phyloP scores from a whole-genome alignment of 805 yeast genomes.

The Wickerhamiella lipophila region DNA sequence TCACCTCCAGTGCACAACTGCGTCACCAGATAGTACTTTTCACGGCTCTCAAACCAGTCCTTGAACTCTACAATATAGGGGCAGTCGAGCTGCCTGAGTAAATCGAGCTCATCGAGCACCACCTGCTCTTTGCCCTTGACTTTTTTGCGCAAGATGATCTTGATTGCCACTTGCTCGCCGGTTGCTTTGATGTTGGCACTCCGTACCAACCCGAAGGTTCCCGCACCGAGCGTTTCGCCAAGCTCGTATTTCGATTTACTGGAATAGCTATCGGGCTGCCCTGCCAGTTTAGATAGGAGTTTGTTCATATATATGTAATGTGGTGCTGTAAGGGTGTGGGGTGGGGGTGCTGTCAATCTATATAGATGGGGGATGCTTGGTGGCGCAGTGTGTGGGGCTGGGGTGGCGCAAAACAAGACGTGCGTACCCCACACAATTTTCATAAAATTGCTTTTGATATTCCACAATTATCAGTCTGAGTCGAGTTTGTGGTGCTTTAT shows the following conservation, averaged over 20 bases:
- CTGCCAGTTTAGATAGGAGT: conserved; percentile 42
- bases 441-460: no score
- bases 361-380: no score
- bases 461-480: no score
- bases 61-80: conserved; percentile 80
- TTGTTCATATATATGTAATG: conserved; percentile 9
- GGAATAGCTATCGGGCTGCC: conserved; percentile 59
- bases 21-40: conserved; percentile 85
- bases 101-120: conserved; percentile 63
- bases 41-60: conserved; percentile 89
- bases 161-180: conserved; percentile 71
- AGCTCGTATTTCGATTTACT: conserved; percentile 61
- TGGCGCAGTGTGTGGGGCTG: no score
- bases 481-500: no score
- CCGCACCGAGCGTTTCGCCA: conserved; percentile 84
- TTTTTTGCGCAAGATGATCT: conserved; percentile 76
- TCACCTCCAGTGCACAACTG: conserved; percentile 96
- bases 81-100: conserved; percentile 57
- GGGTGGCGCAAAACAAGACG: no score
- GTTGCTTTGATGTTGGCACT: conserved; percentile 45
- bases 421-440: no score
- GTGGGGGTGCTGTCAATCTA: no score
- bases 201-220: conserved; percentile 87
- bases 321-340: not conserved
- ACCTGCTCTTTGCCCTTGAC: conserved; percentile 65